Evolutionary conservation across 176 grass and related monocot species (phyloP), one percentile per base, ranked within the genome.

Genomic region (Carex scoparia): DNA sequence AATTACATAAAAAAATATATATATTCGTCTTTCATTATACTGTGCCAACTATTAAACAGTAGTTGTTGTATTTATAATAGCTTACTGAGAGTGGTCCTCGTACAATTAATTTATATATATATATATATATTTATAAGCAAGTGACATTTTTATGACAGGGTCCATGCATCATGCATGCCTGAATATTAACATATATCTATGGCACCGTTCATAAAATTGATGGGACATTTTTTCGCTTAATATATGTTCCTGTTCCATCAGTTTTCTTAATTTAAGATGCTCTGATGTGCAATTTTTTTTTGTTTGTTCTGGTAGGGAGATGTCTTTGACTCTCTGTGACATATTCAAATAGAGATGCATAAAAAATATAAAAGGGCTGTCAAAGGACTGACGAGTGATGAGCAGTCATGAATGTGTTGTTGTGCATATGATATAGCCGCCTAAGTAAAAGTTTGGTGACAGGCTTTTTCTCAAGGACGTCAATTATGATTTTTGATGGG

Each of bases 351-450:
- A 11, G 48, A 55, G 72, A 55, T 77, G 73, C 23, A 77, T 30
- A 76, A 76, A 56, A 77, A 27, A 15, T 55, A 35, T n/a, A 55
- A 69, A 54, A 76, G 10, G 72, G 58, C 74, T 57, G 51, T 78
- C 33, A 79, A 79, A 79, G 53, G 51, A 57, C 28, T 79, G 51
- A 79, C 7, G 51, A 79, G 28, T 79, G 74, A 58, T 79, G 74
- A 79, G 51, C 49, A 35, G 51, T 4, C 14, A 79, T 79, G 23
- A 79, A 79, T 79, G 74, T 58, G 74, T 23, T 79, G 74, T 53
- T 79, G 28, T 56, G 74, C 53, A 78, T 56, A 58, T 79, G 35
- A 78, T 56, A 58, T 79, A 79, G 30, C 74, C 74, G 74, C 74
- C 74, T 58, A 54, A 51, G 27, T 79, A 79, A 79, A 14, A 32